Evolutionary conservation across 2,329 filamentous ascomycete genomes (phyloP).

Genomic region (Verticillium klebahnii): DNA sequence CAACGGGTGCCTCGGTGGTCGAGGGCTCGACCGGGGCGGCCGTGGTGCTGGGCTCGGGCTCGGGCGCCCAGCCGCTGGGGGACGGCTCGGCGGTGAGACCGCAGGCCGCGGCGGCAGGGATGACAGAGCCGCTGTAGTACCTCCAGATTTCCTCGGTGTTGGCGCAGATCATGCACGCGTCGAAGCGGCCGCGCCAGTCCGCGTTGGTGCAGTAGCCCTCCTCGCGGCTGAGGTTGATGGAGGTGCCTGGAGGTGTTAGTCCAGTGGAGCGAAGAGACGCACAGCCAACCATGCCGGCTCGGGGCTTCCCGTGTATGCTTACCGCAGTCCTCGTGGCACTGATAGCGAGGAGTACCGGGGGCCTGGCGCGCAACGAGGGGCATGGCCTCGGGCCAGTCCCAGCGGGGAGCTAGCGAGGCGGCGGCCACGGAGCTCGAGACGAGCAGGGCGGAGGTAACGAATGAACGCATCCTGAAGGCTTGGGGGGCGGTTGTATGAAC

Average conservation of each 20-base stretch:
- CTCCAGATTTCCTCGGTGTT: conserved; percentile 39
- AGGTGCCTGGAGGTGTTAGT: conserved; percentile 1
- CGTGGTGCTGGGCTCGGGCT: not conserved
- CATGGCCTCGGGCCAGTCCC: conserved; percentile 8
- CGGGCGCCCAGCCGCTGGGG: conserved; percentile 6
- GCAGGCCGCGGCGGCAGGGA: conserved; percentile 20
- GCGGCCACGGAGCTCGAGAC: not conserved
- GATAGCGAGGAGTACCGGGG: conserved; percentile 36
- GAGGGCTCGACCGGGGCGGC: not conserved
- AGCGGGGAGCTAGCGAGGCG: not conserved
- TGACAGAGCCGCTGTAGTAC: conserved; percentile 33
- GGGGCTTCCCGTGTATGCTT: conserved; percentile 10
- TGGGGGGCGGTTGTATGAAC: not conserved
- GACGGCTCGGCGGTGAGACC: conserved; percentile 5
- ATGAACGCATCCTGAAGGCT: conserved; percentile 1
- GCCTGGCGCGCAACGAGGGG: conserved; percentile 34
- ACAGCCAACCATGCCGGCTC: not conserved
- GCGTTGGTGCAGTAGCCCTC: conserved; percentile 30
- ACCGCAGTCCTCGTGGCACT: conserved; percentile 44
- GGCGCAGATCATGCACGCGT: conserved; percentile 36
- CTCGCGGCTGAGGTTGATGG: conserved; percentile 29
- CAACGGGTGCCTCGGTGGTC: not conserved
- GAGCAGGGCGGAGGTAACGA: conserved; percentile 1
- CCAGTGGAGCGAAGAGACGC: not conserved
- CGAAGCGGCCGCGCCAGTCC: conserved; percentile 34